A percentile compares a stretch with the other conserved stretches of the same genome.
Conservation (phyloP, 164 flowering plant species). For the Annona squamosa region DNA sequence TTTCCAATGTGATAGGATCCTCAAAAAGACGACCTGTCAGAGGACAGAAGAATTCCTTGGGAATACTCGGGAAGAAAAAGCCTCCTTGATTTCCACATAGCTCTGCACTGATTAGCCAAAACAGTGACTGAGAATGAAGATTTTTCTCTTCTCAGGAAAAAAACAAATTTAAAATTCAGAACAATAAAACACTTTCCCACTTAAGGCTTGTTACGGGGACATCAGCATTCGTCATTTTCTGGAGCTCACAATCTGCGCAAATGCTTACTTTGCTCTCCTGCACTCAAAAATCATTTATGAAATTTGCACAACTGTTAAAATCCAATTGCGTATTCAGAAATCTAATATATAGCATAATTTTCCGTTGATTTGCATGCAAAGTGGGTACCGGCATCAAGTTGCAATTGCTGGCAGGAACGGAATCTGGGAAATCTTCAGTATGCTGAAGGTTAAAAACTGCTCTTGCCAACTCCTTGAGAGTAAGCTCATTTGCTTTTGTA, state of each 20-base stretch:
- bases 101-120: conserved; percentile 26
- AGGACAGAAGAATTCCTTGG: conserved; percentile 58
- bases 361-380: conserved; percentile 14
- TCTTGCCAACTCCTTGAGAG: conserved; percentile 30
- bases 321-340: neutral
- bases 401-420: conserved; percentile 5
- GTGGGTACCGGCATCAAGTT: conserved; percentile 5
- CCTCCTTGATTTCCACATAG: conserved; percentile 17
- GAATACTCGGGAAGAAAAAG: conserved; percentile 32
- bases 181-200: neutral
- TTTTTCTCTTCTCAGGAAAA: neutral
- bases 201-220: conserved; percentile 2
- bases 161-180: neutral
- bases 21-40: conserved; percentile 51
- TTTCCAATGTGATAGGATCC: conserved; percentile 75
- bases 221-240: conserved; percentile 3
- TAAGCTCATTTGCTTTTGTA: conserved; percentile 31
- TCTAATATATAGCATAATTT: neutral
- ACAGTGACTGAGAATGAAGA: neutral
- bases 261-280: conserved; percentile 23
- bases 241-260: conserved; percentile 28
- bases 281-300: conserved; percentile 12
- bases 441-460: conserved; percentile 25
- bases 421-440: conserved; percentile 14
- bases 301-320: neutral